Conservation (phyloP, 805 yeast genomes). For the Diddensiella transvaalensis region DNA sequence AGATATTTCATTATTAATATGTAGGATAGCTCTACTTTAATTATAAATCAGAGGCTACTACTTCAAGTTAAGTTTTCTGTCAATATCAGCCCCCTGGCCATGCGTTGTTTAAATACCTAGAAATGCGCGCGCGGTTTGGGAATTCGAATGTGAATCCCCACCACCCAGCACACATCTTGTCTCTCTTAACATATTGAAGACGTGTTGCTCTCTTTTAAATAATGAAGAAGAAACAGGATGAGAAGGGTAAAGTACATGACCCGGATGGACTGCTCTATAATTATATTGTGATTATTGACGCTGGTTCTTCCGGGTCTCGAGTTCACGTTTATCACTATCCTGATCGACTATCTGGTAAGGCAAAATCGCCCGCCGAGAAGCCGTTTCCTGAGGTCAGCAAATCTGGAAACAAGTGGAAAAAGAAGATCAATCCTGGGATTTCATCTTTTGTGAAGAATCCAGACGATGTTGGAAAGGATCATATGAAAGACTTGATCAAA, state of each 20-base stretch:
- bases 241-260: conserved; percentile 10
- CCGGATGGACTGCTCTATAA: conserved; percentile 19
- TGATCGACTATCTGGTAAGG: conserved; percentile 9
- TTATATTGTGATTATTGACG: conserved; percentile 67
- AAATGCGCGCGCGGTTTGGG: no score
- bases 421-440: conserved; percentile 76
- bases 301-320: conserved; percentile 91
- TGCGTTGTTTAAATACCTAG: no score
- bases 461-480: conserved; percentile 61
- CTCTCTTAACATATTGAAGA: no score
- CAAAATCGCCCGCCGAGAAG: conserved; percentile 1
- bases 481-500: conserved; percentile 59
- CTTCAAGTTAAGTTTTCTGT: no score
- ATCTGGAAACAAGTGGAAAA: conserved; percentile 51
- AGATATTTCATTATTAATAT: no score
- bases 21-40: no score
- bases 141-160: no score
- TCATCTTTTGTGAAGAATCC: conserved; percentile 59
- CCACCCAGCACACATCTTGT: no score
- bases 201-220: no score
- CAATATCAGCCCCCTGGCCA: no score
- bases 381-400: conserved; percentile 22
- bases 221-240: conserved; percentile 1
- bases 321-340: conserved; percentile 64
- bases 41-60: no score